Conservation (phyloP, 257 asterid genomes). For the Solanum bulbocastanum region DNA sequence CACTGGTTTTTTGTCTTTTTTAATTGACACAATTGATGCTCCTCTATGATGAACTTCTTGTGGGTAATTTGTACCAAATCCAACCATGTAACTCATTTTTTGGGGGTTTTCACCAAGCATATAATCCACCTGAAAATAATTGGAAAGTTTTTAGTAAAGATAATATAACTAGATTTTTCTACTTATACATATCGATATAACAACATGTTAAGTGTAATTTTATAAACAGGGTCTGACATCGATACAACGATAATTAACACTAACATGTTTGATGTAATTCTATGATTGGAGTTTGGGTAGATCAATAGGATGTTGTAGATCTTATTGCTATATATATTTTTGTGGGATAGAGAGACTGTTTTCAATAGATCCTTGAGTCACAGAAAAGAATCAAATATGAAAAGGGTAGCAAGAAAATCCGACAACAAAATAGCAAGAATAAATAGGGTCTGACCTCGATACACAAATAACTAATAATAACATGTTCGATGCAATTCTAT, state of each 20-base stretch:
- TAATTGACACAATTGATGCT: slow-evolving; percentile 53
- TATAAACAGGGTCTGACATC: neutral
- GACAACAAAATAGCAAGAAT: neutral
- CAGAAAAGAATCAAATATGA: neutral
- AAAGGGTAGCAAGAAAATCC: neutral
- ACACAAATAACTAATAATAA: neutral
- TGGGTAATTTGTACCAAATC: slow-evolving; percentile 51
- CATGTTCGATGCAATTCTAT: neutral
- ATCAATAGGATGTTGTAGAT: neutral
- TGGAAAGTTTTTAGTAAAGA: neutral
- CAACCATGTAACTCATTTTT: slow-evolving; percentile 57
- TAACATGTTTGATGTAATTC: neutral
- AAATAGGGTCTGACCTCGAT: neutral
- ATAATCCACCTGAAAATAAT: slow-evolving; percentile 34
- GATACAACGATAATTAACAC: neutral
- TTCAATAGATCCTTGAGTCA: neutral
- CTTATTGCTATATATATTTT: neutral
- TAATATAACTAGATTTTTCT: neutral
- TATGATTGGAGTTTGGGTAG: neutral
- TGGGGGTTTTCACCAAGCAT: slow-evolving; percentile 47
- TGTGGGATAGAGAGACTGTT: neutral
- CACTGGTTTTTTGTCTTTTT: slow-evolving; percentile 12
- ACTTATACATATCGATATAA: neutral
- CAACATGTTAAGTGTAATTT: neutral
- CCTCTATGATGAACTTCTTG: slow-evolving; percentile 44